Evolutionary conservation across 192 early-diverging fungal species (phyloP).

Genomic region (Umbelopsis ramanniana): DNA sequence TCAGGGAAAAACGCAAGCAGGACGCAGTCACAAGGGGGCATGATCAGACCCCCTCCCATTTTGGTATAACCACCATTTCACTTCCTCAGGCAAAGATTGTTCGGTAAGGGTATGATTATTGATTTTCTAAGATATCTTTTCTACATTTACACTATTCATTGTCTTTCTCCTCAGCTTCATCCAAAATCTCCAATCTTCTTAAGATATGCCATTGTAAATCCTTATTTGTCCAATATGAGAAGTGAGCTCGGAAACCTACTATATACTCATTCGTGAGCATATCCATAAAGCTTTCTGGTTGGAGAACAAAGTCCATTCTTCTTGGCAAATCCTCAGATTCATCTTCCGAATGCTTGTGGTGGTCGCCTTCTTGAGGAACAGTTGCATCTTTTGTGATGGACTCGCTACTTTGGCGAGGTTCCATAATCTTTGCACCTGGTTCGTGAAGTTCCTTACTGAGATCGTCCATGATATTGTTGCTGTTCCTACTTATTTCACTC

Average conservation of each 20-base stretch:
- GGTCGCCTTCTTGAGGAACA: conserved; percentile 18
- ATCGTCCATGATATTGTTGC: conserved; percentile 30
- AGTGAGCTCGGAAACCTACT: conserved; percentile 57
- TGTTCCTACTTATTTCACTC: background rate
- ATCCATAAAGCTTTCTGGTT: conserved; percentile 54
- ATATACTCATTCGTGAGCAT: conserved; percentile 61
- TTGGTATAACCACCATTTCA: no score
- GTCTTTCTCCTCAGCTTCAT: background rate
- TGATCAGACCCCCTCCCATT: background rate
- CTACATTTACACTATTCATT: background rate
- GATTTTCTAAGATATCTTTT: background rate
- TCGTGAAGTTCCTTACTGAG: conserved; percentile 36
- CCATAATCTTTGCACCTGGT: conserved; percentile 35
- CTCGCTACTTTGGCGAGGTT: conserved; percentile 21
- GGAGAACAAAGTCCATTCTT: conserved; percentile 54
- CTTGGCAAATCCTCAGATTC: conserved; percentile 30
- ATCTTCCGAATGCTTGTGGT: background rate
- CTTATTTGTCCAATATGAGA: conserved; percentile 61
- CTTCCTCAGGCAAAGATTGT: no score
- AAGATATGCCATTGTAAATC: conserved; percentile 48
- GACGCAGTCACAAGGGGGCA: background rate
- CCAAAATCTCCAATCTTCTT: conserved; percentile 32
- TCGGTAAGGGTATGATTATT: no score
- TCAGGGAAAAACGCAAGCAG: background rate
- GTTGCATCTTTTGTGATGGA: conserved; percentile 32